Base-by-base conservation (phyloP, 2,329 filamentous ascomycete genomes). In the Aspergillus uvarum region DNA sequence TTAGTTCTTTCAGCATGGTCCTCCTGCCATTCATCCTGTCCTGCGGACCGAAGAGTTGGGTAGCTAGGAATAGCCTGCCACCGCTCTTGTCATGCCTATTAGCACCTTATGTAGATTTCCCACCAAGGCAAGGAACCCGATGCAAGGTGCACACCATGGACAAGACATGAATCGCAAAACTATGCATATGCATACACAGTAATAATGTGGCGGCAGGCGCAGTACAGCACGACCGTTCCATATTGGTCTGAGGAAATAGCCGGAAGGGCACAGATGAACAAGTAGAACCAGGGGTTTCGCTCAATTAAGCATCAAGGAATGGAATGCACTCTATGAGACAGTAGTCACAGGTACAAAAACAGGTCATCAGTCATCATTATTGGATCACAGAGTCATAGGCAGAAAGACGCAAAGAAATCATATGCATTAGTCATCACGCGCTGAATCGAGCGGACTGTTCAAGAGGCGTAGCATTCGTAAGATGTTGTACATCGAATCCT, bases 341-440 rank as follows among this genome's bases (percentile, higher is more conserved):
- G 72, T 73, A 75, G 72, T 74, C 72, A 68, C 68, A 60, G 61
- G 62, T 47, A 55, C 64, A 51, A 47, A 50, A 24, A 56, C 32
- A 58, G 57, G 55, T 66, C 68, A 66, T 68, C 60, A 70, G 64
- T 73, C 69, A 60, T 71, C 58, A 70, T 67, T 67, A 68, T 69
- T 59, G 58, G 53, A 58, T 59, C 61, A 62, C 60, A 63, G 35
- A 63, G 14, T 62, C 63, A 57, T 54, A 63, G 51, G 44, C 50
- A 60, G 42, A 54, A 59, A 56, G 29, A 53, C 48, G 26, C 26
- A 63, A 53, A 54, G 59, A 55, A 56, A 59, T 54, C 59, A 66
- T 62, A 70, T 65, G 66, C 69, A 73, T 74, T 72, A 73, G 52
- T 73, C 72, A 64, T 74, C 60, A 72, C 58, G 63, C 58, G 59